phyloP scores from a whole-genome alignment of 805 yeast genomes.

The Metschnikowia borealis region DNA sequence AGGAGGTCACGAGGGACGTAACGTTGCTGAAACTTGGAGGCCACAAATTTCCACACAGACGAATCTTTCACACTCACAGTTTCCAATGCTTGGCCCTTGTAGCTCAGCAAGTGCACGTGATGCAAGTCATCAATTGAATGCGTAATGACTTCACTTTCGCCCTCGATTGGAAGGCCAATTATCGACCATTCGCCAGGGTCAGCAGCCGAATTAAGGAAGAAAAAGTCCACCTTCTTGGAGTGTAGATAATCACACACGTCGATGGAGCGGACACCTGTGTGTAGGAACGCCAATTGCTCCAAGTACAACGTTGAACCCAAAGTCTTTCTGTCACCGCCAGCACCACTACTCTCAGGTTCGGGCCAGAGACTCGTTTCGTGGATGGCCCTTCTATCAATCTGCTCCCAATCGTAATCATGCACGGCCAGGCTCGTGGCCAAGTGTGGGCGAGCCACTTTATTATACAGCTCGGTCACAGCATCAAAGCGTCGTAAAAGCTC shows the following conservation, averaged over 20 bases:
- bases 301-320: slow-evolving; percentile 2
- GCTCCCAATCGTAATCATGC: not conserved
- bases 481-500: slow-evolving; percentile 62
- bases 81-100: slow-evolving; percentile 18
- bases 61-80: slow-evolving; percentile 1
- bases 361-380: slow-evolving; percentile 18
- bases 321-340: too few species aligned
- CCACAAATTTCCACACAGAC: slow-evolving; percentile 52
- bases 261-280: slow-evolving; percentile 27
- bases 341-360: slow-evolving; percentile 5
- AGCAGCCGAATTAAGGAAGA: slow-evolving; percentile 73
- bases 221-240: slow-evolving; percentile 29
- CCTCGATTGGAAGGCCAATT: slow-evolving; percentile 61
- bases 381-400: slow-evolving; percentile 17
- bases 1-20: slow-evolving; percentile 30
- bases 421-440: slow-evolving; percentile 1
- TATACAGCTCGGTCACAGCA: slow-evolving; percentile 38
- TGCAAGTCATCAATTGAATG: slow-evolving; percentile 52
- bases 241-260: slow-evolving; percentile 50
- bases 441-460: slow-evolving; percentile 19
- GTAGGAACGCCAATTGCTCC: slow-evolving; percentile 4
- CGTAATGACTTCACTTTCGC: slow-evolving; percentile 46
- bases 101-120: slow-evolving; percentile 24
- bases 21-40: slow-evolving; percentile 42
- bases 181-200: slow-evolving; percentile 86